phyloP scores from a whole-genome alignment of 179 eudicot genomes.

The Silene noctiflora region DNA sequence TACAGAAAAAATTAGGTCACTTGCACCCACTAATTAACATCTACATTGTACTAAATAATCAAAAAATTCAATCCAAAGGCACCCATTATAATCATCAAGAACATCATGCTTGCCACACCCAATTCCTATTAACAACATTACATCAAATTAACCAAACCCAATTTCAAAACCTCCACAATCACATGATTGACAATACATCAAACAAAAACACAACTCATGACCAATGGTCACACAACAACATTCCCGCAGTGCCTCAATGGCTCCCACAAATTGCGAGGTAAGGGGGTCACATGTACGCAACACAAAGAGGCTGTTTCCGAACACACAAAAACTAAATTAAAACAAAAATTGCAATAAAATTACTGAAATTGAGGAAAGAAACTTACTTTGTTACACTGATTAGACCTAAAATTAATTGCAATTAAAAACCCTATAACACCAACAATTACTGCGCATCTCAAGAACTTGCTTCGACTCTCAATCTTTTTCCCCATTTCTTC shows the following conservation, averaged over 20 bases:
- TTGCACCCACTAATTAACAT: neutral
- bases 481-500: slow-evolving; percentile 27
- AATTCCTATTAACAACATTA: neutral
- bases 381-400: slow-evolving; percentile 37
- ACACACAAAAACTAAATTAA: neutral
- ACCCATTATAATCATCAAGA: neutral
- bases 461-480: slow-evolving; percentile 22
- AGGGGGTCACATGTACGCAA: no score
- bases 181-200: neutral
- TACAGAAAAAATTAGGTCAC: neutral
- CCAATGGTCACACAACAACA: neutral
- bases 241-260: no score
- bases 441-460: slow-evolving; percentile 30
- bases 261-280: no score
- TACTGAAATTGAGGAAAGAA: slow-evolving; percentile 7
- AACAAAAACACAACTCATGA: neutral
- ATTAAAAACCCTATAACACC: slow-evolving; percentile 25
- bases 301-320: no score
- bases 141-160: slow-evolving; percentile 5
- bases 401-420: slow-evolving; percentile 21
- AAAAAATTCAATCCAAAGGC: slow-evolving; percentile 14
- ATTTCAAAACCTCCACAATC: neutral
- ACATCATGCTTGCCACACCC: slow-evolving; percentile 12
- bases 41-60: neutral
- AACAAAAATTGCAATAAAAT: neutral